A percentile compares a stretch with the other conserved stretches of the same genome.
Evolutionary conservation across 768 basidiomycete species (phyloP).

Genomic region (Phaeolepiota aurea): DNA sequence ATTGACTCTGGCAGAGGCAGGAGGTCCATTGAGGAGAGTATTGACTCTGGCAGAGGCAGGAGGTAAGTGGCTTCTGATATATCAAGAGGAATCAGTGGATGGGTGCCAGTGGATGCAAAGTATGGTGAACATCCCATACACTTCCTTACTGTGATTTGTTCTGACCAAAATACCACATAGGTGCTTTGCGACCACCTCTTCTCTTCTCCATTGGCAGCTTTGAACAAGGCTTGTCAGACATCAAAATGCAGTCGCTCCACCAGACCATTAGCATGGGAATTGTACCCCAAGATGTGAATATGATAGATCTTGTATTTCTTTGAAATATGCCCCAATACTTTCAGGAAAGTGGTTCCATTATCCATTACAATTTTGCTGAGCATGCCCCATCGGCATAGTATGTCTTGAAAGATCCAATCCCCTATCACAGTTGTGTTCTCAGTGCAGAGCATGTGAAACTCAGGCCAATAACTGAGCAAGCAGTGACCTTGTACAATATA

Average conservation of each 20-base stretch:
- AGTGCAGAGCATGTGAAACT: constrained; percentile 9
- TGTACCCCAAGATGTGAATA: constrained; percentile 28
- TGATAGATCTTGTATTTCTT: constrained; percentile 7
- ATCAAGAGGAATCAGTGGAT: constrained; percentile 16
- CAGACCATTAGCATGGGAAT: constrained; percentile 22
- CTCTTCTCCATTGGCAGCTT: constrained; percentile 6
- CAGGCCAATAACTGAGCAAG: constrained; percentile 10
- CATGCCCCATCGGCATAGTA: constrained; percentile 16
- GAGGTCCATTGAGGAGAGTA: constrained; percentile 5
- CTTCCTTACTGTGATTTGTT: constrained; percentile 9
- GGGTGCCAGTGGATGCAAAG: constrained; percentile 10
- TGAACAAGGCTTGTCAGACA: constrained; percentile 8
- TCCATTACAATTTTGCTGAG: constrained; percentile 24
- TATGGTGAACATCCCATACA: constrained; percentile 12
- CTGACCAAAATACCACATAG: constrained; percentile 6
- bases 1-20: neutral
- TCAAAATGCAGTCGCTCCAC: constrained; percentile 13
- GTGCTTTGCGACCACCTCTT: constrained; percentile 12
- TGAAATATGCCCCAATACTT: neutral
- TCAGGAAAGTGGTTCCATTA: constrained; percentile 5
- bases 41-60: neutral
- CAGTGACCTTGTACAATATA: constrained; percentile 19
- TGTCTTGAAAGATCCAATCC: constrained; percentile 7
- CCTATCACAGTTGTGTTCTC: constrained; percentile 10
- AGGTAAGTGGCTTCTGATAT: constrained; percentile 20